Evolutionary conservation across 345 rosid genomes (phyloP).

Genomic region (Gynandropsis gynandra): DNA sequence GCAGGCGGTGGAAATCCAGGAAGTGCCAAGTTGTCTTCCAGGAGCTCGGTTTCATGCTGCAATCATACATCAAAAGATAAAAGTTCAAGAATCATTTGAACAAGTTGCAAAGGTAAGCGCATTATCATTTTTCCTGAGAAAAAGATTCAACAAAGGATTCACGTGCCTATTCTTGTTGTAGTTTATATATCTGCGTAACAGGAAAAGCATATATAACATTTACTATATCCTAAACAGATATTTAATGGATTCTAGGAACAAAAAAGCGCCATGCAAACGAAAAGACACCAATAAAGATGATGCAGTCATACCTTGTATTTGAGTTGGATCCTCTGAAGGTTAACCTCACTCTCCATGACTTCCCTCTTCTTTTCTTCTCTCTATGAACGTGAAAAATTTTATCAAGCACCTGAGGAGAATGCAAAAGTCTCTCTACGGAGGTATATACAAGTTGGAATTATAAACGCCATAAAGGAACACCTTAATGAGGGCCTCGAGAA

Average conservation of each 20-base stretch:
- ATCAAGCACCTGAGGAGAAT: conserved; percentile 9
- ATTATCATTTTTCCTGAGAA: not conserved
- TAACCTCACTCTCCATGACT: conserved; percentile 76
- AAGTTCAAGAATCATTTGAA: not conserved
- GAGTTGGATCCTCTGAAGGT: conserved; percentile 87
- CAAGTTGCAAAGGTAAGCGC: not conserved
- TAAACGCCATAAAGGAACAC: conserved; percentile 37
- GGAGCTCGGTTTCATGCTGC: conserved; percentile 82
- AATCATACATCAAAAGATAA: conserved; percentile 18
- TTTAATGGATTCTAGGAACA: not conserved
- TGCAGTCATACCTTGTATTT: conserved; percentile 56
- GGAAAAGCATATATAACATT: too few relatives aligned
- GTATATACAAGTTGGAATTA: conserved; percentile 22
- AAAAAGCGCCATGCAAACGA: not conserved
- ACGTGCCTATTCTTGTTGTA: too few relatives aligned
- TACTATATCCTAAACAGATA: not conserved
- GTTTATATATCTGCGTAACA: too few relatives aligned
- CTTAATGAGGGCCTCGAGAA: conserved; percentile 87
- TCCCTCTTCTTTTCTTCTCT: conserved; percentile 97
- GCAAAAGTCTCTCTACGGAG: conserved; percentile 12
- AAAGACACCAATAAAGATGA: not conserved
- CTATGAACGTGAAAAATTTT: conserved; percentile 33
- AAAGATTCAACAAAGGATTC: too few relatives aligned
- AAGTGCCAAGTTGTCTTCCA: conserved; percentile 64
- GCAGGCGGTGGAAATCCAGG: conserved; percentile 57